Evolutionary conservation across 345 rosid genomes (phyloP).

Genomic region (Ceriops tagal): DNA sequence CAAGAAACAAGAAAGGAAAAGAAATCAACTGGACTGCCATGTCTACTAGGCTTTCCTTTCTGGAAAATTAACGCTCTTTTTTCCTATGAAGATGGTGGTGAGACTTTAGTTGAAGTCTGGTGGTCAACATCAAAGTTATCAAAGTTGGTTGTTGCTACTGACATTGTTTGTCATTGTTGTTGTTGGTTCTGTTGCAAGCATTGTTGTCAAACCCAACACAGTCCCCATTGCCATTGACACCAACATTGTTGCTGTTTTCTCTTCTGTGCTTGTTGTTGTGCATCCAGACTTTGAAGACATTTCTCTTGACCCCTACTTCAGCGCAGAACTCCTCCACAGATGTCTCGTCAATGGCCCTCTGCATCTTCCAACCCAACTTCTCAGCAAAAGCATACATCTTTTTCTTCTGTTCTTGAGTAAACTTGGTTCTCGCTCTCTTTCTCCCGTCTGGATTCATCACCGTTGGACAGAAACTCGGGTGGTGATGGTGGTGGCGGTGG

Average conservation of each 20-base stretch:
- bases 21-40: neutral
- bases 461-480: conserved; percentile 10
- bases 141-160: neutral
- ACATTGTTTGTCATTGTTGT: neutral
- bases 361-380: conserved; percentile 69
- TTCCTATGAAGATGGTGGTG: conserved; percentile 11
- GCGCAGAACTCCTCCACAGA: conserved; percentile 48
- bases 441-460: conserved; percentile 30
- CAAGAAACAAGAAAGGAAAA: conserved; percentile 6
- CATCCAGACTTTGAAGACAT: conserved; percentile 84
- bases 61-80: neutral
- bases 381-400: conserved; percentile 70
- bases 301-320: conserved; percentile 57
- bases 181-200: neutral
- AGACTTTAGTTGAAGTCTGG: conserved; percentile 18
- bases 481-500: conserved; percentile 3
- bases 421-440: conserved; percentile 64
- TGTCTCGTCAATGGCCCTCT: conserved; percentile 44
- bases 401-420: conserved; percentile 61
- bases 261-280: conserved; percentile 66
- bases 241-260: conserved; percentile 24
- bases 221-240: neutral
- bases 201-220: neutral
- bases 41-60: neutral
- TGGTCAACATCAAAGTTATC: conserved; percentile 1